A percentile compares a stretch with the other conserved stretches of the same genome.
Conservation (phyloP, 345 rosid genomes). For the Acer campestre region DNA sequence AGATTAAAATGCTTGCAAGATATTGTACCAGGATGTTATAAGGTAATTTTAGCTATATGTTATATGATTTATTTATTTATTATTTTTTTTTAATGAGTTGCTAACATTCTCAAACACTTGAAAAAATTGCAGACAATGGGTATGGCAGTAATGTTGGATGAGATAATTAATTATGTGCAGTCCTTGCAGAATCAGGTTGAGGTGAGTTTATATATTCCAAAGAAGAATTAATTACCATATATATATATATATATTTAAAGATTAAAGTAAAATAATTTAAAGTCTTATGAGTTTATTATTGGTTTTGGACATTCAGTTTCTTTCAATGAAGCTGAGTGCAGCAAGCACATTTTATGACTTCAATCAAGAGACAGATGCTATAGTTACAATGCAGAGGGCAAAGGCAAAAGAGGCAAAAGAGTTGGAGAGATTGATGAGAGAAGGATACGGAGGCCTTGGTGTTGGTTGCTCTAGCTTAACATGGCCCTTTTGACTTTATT, state of each 20-base stretch:
- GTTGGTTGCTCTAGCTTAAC: constrained; percentile 46
- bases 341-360: constrained; percentile 78
- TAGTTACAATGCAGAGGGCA: constrained; percentile 69
- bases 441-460: constrained; percentile 37
- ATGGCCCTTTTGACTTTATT: constrained; percentile 28
- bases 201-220: constrained; percentile 38
- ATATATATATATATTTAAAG: too few species aligned
- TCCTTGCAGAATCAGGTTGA: constrained; percentile 85
- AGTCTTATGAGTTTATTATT: constrained; percentile 8
- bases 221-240: background rate
- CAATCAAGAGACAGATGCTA: constrained; percentile 64
- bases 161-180: constrained; percentile 78
- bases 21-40: constrained; percentile 87
- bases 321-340: constrained; percentile 83
- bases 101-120: background rate
- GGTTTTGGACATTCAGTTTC: constrained; percentile 51
- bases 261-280: background rate
- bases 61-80: too few species aligned
- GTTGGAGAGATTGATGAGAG: constrained; percentile 49
- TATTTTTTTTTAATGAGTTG: background rate
- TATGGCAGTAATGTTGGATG: constrained; percentile 84
- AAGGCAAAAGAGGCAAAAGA: constrained; percentile 64
- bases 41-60: constrained; percentile 37
- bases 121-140: constrained; percentile 71
- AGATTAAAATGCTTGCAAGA: constrained; percentile 70